These are phyloP conservation scores for Acmispon strigosus DNA, from an alignment of 306 rosid species.

Conservation along the genomic window DNA sequence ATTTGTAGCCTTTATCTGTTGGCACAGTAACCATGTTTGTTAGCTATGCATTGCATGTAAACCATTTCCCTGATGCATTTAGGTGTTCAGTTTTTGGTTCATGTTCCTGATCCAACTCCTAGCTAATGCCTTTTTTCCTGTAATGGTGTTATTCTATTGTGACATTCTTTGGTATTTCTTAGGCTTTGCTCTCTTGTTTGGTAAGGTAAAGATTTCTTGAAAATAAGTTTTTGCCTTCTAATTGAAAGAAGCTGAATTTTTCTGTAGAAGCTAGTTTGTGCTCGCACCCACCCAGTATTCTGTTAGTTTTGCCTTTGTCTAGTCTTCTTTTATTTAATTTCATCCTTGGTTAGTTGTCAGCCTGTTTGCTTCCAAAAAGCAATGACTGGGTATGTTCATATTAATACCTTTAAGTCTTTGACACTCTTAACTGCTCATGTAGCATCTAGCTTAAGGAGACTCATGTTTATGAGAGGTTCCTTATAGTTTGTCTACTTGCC, in stretches of 20 bases:
- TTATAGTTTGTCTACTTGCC: neutral
- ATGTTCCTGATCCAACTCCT: neutral
- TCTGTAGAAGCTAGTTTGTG: neutral
- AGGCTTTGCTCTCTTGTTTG: neutral
- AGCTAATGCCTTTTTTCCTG: neutral
- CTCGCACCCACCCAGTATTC: neutral
- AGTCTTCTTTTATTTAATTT: neutral
- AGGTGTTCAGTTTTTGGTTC: neutral
- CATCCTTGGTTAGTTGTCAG: neutral
- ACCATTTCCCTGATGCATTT: neutral
- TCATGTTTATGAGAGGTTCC: neutral
- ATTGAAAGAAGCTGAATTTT: neutral
- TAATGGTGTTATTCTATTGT: neutral
- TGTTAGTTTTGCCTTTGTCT: neutral
- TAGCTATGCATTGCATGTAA: neutral
- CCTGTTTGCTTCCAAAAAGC: neutral
- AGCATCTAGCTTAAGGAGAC: neutral
- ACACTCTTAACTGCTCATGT: neutral
- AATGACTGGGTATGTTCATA: neutral
- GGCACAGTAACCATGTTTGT: neutral
- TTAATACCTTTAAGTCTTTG: neutral
- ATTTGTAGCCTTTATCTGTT: neutral
- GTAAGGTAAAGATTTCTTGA: neutral
- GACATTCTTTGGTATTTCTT: neutral
- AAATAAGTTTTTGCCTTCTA: neutral